These are phyloP conservation scores for Raphanus sativus DNA, from an alignment of 345 rosid species.

Conservation along the genomic window DNA sequence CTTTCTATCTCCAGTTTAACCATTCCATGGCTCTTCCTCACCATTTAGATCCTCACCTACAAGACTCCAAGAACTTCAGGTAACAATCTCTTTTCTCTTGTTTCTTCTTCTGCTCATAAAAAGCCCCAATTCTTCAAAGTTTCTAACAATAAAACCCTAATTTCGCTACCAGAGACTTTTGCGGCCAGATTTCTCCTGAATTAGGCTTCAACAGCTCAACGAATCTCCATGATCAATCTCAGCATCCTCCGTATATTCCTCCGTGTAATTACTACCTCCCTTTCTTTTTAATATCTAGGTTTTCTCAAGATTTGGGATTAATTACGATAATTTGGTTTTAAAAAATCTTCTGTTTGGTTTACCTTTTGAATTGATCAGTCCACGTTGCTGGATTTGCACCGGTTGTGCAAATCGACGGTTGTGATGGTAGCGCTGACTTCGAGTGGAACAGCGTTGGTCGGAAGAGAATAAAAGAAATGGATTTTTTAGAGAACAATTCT, in stretches of 20 bases:
- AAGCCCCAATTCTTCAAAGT: constrained; percentile 31
- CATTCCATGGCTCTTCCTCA: constrained; percentile 64
- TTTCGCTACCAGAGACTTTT: constrained; percentile 44
- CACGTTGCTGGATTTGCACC: constrained; percentile 78
- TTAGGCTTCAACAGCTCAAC: constrained; percentile 41
- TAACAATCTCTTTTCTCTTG: neutral
- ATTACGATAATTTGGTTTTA: neutral
- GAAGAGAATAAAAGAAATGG: constrained; percentile 65
- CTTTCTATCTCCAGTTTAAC: constrained; percentile 20
- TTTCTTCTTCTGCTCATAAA: neutral
- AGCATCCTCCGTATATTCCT: constrained; percentile 81
- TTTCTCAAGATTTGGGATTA: neutral
- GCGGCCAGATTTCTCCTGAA: constrained; percentile 53
- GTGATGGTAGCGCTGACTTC: constrained; percentile 50
- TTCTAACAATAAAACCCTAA: constrained; percentile 20
- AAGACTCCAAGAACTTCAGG: constrained; percentile 56
- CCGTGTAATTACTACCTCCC: constrained; percentile 51
- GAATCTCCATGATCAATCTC: constrained; percentile 60
- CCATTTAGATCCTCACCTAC: constrained; percentile 54
- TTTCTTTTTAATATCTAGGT: neutral
- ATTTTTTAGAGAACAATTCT: constrained; percentile 68
- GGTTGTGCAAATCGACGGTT: constrained; percentile 47
- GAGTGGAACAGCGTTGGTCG: constrained; percentile 56
- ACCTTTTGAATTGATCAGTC: constrained; percentile 45
- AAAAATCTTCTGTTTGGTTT: neutral